Evolutionary conservation across 805 yeast genomes (phyloP), one percentile per base, ranked within the genome.

Genomic region (Starmerella cellae): DNA sequence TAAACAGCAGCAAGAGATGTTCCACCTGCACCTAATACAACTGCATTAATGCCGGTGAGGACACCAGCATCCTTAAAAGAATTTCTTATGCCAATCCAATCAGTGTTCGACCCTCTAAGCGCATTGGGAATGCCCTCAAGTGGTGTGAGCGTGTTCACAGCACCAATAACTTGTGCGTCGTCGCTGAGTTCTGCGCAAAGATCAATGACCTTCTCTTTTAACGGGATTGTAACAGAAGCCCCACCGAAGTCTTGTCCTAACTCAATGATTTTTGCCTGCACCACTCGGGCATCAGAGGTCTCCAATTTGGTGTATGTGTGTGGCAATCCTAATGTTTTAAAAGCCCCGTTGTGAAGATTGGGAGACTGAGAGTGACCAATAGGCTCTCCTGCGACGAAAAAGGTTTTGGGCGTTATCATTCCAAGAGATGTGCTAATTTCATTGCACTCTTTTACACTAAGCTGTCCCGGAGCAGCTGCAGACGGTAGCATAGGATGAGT

Each of bases 1-100:
- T 73, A 85, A 14, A 82, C 75, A 0, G 96, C 97, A 33, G 98
- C 95, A 55, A 95, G 73, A 1, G 95, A 78, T 21, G 99, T 87
- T 35, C 99, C 99, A 33, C 99, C 99, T 18, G 95, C 95, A 39
- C 99, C 99, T 50, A 91, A 68, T 35, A 91, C 80, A 45, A 87
- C 64, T 26, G 95, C 96, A 44, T 70, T 64, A 11, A 35, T 27
- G 55, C 54, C 45, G 53, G 56, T 19, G 57, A 59, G 44, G 33
- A 75, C 77, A 31, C 94, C 94, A 44, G 69, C 68, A 46, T 70
- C 62, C 17, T 64, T 57, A 52, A 85, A 75, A 2, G 95, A 73
- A 47, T 78, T 72, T 36, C 66, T 67, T 51, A 91, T 82, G 10
- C 98, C 99, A 37, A 75, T 64, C 94, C 95, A 91, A 60, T 91